These are phyloP conservation scores for Magnaporthiopsis poae DNA, from an alignment of 2,329 filamentous ascomycete genomes.

Conservation along the genomic window DNA sequence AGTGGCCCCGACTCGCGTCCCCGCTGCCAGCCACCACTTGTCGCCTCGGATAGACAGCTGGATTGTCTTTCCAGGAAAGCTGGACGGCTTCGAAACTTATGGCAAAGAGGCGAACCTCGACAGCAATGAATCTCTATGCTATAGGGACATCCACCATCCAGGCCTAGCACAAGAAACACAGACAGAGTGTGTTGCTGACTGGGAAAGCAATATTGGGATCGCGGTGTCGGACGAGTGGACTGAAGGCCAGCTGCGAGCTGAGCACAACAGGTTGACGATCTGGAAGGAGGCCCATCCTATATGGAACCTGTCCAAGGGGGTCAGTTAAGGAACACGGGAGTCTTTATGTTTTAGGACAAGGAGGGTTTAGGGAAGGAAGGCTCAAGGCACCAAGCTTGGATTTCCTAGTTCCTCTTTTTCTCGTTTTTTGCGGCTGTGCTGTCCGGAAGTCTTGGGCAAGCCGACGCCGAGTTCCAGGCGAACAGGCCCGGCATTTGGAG, in stretches of 20 bases:
- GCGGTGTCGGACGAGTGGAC: not conserved
- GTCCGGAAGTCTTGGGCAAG: no score
- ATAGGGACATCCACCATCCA: not conserved
- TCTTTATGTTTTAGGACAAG: no score
- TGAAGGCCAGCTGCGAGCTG: not conserved
- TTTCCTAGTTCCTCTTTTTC: no score
- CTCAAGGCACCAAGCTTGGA: no score
- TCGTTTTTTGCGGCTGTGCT: no score
- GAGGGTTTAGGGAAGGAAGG: no score
- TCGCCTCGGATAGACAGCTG: slow-evolving; percentile 5
- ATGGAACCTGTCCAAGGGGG: not conserved
- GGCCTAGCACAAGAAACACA: no score
- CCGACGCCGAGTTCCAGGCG: no score
- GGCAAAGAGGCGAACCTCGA: not conserved
- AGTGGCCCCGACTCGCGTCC: not conserved
- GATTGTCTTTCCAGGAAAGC: slow-evolving; percentile 8
- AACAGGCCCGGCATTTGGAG: no score
- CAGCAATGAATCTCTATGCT: not conserved
- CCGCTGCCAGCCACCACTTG: not conserved
- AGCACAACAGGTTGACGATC: not conserved
- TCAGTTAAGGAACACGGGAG: no score
- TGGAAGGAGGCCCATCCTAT: not conserved
- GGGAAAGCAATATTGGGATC: not conserved
- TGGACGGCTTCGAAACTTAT: slow-evolving; percentile 2
- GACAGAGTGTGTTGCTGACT: not conserved